Percentiles rank a stretch among this genome's conserved stretches.
phyloP scores from a whole-genome alignment of 2,329 filamentous ascomycete species.

The Aureobasidium namibiae region DNA sequence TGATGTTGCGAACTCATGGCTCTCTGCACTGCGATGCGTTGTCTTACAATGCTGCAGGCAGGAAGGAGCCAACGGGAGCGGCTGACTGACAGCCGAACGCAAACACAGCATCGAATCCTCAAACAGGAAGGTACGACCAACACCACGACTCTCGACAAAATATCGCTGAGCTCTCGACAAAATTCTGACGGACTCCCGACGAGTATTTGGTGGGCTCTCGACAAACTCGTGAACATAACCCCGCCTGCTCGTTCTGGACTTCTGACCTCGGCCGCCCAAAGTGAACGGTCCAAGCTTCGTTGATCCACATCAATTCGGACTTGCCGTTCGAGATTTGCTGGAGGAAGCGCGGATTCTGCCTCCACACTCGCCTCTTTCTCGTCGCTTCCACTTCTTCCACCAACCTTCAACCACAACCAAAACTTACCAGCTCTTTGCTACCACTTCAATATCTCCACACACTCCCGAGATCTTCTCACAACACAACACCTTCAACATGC shows the following conservation, averaged over 20 bases:
- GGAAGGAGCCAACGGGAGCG: not conserved
- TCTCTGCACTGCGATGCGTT: not conserved
- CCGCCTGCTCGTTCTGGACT: conserved; percentile 3
- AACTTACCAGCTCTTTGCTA: not conserved
- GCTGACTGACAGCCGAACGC: not conserved
- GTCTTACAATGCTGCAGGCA: not conserved
- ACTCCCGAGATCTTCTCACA: conserved; percentile 8
- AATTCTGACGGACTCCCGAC: too few species aligned
- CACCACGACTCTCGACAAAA: not conserved
- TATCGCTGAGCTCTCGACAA: not conserved
- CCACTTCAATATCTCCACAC: not conserved
- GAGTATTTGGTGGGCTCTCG: too few species aligned
- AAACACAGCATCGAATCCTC: not conserved
- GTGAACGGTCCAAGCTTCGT: not conserved
- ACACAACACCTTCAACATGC: conserved; percentile 31
- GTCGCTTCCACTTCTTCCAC: not conserved
- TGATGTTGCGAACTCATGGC: not conserved
- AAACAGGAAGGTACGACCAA: not conserved
- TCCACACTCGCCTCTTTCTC: conserved; percentile 9
- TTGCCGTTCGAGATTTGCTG: not conserved
- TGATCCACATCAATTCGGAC: not conserved
- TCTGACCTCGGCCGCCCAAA: not conserved
- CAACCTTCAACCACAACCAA: not conserved
- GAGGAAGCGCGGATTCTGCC: conserved; percentile 6
- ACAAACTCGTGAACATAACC: not conserved